Evolutionary conservation across 306 rosid genomes (phyloP), one percentile per base, ranked within the genome.

Genomic region (Glycine tomentella): DNA sequence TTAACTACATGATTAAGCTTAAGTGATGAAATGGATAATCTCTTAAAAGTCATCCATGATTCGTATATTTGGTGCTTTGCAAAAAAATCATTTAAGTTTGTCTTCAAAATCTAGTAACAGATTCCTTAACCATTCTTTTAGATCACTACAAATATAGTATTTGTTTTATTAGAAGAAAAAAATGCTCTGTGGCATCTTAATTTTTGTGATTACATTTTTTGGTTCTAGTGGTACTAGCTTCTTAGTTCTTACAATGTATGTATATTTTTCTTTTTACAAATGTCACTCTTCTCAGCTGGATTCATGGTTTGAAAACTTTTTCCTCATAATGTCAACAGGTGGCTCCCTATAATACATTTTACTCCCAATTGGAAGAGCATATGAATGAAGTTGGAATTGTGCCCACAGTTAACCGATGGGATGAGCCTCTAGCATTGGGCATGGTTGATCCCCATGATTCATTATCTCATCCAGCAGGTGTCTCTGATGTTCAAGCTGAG

Each of bases 381-480:
- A 87, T 96, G 93, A 79, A 82, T 84, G 91, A 89, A 87, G 97
- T 92, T 87, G 99, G 97, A 56, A 83, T 96, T 72, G 87, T 86
- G 57, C 92, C 94, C 66, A 82, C 90, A 7, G 82, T 92, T 66
- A 96, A 93, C 75, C 86, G 91, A 85, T 96, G 98, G 99, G 86
- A 87, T 76, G 97, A 93, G 62, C 90, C 94, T 77, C 86, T 96
- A 65, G 83, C 97, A 72, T 86, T 96, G 46, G 91, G 99, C 69
- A 75, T 88, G 88, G 92, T 96, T 80, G 99, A 96, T 82, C 99
- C 94, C 46, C 99, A 96, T 51, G 99, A 93, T 93, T 93, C 99
- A 66, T 80, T 96, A 83, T 96, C 99, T 83, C 99, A 96, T 84
- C 97, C 99, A 40, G 97, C 98, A 8, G 99, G 99, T 86, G 97